A percentile compares a stretch with the other conserved stretches of the same genome.
phyloP scores from a whole-genome alignment of 768 basidiomycete species.

The Trametes cubensis region DNA sequence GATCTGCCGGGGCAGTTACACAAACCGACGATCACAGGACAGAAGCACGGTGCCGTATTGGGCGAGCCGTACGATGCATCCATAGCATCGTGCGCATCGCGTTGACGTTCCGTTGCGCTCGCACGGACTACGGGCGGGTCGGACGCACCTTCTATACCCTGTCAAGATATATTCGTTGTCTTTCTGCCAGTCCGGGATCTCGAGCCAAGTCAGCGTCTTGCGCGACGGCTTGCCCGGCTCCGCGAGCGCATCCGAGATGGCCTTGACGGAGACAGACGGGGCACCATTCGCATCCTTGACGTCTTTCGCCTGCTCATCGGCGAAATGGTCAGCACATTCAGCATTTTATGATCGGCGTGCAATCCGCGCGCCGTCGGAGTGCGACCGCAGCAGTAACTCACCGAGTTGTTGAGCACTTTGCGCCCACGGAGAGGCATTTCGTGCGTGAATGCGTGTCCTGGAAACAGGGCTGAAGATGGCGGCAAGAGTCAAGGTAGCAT shows the following conservation, averaged over 20 bases:
- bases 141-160: constrained; percentile 66
- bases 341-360: not conserved
- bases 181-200: constrained; percentile 68
- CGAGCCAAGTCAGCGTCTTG: constrained; percentile 52
- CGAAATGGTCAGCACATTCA: not conserved
- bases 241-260: not conserved
- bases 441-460: not conserved
- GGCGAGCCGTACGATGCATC: not conserved
- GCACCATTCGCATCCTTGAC: constrained; percentile 15
- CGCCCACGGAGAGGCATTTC: not conserved
- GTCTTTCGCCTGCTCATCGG: constrained; percentile 3
- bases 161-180: constrained; percentile 74
- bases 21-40: not conserved
- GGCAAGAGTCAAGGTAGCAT: not conserved
- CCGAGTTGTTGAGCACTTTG: not conserved
- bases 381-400: not conserved
- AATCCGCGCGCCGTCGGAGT: not conserved
- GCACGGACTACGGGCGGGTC: not conserved
- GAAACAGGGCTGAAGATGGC: not conserved
- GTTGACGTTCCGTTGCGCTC: not conserved
- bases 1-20: too few relatives aligned
- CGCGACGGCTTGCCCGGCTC: not conserved
- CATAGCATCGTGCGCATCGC: constrained; percentile 4
- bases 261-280: constrained; percentile 4
- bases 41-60: not conserved